Percentiles rank a stretch among this genome's conserved stretches.
Conservation (phyloP, 805 yeast genomes). For the Saitoella complicata region DNA sequence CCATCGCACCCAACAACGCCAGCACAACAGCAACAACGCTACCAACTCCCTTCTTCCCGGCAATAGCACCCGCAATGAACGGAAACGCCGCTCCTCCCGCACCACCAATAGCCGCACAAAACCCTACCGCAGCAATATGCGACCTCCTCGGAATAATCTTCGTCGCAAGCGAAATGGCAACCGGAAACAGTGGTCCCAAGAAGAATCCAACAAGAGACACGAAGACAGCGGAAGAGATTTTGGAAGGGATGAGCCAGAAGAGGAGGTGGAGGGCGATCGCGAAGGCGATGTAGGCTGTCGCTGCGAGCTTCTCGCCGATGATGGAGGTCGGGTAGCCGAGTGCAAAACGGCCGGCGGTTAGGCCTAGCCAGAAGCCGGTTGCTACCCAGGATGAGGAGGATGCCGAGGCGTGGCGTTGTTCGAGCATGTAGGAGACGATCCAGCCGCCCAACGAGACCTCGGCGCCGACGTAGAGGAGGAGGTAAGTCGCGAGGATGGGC, state of each 20-base stretch:
- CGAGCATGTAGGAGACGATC: slow-evolving; percentile 47
- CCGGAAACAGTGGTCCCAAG: slow-evolving; percentile 60
- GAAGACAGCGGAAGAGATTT: slow-evolving; percentile 6
- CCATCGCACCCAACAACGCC: too few relatives aligned
- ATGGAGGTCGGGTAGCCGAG: slow-evolving; percentile 14
- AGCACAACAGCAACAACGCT: too few relatives aligned
- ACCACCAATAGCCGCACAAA: slow-evolving; percentile 66
- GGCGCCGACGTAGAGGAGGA: slow-evolving; percentile 51
- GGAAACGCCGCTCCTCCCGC: slow-evolving; percentile 67
- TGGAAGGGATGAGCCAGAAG: slow-evolving; percentile 16
- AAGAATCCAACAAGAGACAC: slow-evolving; percentile 41
- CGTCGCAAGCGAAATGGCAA: slow-evolving; percentile 49
- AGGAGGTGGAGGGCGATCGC: slow-evolving; percentile 24
- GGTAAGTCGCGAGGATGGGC: slow-evolving; percentile 16
- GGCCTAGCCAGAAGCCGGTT: slow-evolving; percentile 58
- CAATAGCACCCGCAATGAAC: slow-evolving; percentile 38
- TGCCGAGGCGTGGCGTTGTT: slow-evolving; percentile 33
- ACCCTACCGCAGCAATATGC: slow-evolving; percentile 54
- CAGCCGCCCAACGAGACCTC: slow-evolving; percentile 61
- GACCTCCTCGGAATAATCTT: slow-evolving; percentile 42
- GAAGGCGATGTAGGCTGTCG: slow-evolving; percentile 22
- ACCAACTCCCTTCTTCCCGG: slow-evolving; percentile 15
- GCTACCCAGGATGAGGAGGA: slow-evolving; percentile 44
- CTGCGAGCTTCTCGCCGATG: slow-evolving; percentile 22
- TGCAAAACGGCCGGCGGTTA: slow-evolving; percentile 46